Conservation (phyloP, 2,329 filamentous ascomycete genomes). For the Kalmusia sp. region DNA sequence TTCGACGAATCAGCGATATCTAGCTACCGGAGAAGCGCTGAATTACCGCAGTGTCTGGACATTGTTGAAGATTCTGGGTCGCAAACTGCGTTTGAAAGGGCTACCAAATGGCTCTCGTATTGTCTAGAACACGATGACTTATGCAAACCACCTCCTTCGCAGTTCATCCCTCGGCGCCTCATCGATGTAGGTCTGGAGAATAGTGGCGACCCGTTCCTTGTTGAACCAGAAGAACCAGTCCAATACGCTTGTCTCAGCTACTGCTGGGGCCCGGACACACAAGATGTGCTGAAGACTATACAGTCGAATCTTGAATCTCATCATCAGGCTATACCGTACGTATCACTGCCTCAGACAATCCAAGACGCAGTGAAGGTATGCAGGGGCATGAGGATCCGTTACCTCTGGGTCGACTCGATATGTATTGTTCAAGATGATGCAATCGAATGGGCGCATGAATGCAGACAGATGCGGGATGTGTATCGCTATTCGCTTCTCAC, state of each 20-base stretch:
- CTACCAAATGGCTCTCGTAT: neutral
- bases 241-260: constrained; percentile 5
- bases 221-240: neutral
- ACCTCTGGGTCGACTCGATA: constrained; percentile 7
- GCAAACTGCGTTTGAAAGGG: neutral
- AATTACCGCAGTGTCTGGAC: neutral
- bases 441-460: neutral
- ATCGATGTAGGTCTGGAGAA: neutral
- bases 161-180: neutral
- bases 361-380: constrained; percentile 3
- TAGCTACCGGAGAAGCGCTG: neutral
- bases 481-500: constrained; percentile 5
- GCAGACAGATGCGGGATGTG: neutral
- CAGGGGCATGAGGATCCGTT: neutral
- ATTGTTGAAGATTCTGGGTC: neutral
- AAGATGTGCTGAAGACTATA: constrained; percentile 6
- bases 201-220: neutral
- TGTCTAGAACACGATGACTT: neutral
- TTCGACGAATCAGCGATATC: neutral
- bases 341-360: neutral
- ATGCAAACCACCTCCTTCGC: neutral
- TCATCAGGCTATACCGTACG: neutral
- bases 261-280: constrained; percentile 5
- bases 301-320: neutral
- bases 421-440: constrained; percentile 2